Percentiles rank a stretch among this genome's conserved stretches.
phyloP scores from a whole-genome alignment of 306 rosid genomes.

The Alnus rubra region DNA sequence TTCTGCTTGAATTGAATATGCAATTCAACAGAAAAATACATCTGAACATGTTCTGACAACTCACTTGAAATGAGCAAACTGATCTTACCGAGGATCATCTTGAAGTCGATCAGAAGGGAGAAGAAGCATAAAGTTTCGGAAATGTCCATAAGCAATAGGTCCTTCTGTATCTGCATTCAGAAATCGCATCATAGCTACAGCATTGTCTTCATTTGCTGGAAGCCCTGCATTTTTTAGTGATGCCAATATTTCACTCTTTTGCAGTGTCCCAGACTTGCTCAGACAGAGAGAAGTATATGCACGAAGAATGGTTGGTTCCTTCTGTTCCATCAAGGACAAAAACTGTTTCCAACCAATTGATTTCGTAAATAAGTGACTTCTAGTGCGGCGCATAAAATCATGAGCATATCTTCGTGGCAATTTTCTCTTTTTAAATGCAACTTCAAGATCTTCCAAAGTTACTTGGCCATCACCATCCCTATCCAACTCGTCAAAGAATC shows the following conservation, averaged over 20 bases:
- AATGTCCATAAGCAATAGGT: constrained; percentile 96
- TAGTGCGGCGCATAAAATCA: constrained; percentile 89
- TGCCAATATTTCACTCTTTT: constrained; percentile 89
- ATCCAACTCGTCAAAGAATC: constrained; percentile 97
- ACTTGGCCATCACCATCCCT: constrained; percentile 98
- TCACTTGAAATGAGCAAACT: constrained; percentile 29
- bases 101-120: constrained; percentile 98
- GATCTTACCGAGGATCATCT: constrained; percentile 93
- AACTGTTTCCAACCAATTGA: constrained; percentile 98
- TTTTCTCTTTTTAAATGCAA: constrained; percentile 88
- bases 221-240: constrained; percentile 92
- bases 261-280: constrained; percentile 95
- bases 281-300: constrained; percentile 97
- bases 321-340: constrained; percentile 92
- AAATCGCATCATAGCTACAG: constrained; percentile 98
- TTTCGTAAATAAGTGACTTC: constrained; percentile 90
- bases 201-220: constrained; percentile 98
- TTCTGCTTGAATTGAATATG: background rate
- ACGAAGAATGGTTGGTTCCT: constrained; percentile 98
- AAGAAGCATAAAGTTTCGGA: constrained; percentile 93
- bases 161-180: constrained; percentile 89
- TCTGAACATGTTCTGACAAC: background rate
- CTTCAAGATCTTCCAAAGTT: constrained; percentile 89
- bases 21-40: background rate
- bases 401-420: constrained; percentile 95